phyloP scores from a whole-genome alignment of 805 yeast genomes.

The Saccharomycopsis selenospora region DNA sequence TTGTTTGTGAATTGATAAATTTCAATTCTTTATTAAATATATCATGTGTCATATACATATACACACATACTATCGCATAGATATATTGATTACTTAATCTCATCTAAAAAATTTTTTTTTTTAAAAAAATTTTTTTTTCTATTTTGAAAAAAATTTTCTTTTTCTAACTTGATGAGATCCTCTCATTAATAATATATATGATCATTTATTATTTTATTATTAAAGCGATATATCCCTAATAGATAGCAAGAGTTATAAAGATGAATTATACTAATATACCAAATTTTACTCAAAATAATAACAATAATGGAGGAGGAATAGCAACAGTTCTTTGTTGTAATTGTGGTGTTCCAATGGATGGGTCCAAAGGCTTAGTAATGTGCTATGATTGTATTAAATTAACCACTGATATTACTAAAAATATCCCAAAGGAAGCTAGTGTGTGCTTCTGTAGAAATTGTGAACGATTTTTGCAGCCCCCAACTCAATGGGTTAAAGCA shows the following conservation, averaged over 20 bases:
- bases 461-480: slow-evolving; percentile 93
- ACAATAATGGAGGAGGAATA: slow-evolving; percentile 24
- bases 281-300: slow-evolving; percentile 11
- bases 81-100: too few relatives aligned
- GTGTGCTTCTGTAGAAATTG: slow-evolving; percentile 94
- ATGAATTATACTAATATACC: slow-evolving; percentile 21
- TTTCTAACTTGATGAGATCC: too few relatives aligned
- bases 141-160: too few relatives aligned
- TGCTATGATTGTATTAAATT: slow-evolving; percentile 95
- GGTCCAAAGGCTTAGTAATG: slow-evolving; percentile 87
- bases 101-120: too few relatives aligned
- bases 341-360: slow-evolving; percentile 99
- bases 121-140: too few relatives aligned
- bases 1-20: too few relatives aligned
- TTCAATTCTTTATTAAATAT: too few relatives aligned
- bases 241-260: not conserved
- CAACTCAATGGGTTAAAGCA: slow-evolving; percentile 86
- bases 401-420: slow-evolving; percentile 89
- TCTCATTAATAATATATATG: too few relatives aligned
- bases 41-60: too few relatives aligned
- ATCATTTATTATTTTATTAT: too few relatives aligned
- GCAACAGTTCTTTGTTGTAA: slow-evolving; percentile 95
- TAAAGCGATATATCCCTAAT: too few relatives aligned
- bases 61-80: too few relatives aligned
- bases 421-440: slow-evolving; percentile 90